phyloP scores from a whole-genome alignment of 306 rosid species.

The Medicago ruthenica region DNA sequence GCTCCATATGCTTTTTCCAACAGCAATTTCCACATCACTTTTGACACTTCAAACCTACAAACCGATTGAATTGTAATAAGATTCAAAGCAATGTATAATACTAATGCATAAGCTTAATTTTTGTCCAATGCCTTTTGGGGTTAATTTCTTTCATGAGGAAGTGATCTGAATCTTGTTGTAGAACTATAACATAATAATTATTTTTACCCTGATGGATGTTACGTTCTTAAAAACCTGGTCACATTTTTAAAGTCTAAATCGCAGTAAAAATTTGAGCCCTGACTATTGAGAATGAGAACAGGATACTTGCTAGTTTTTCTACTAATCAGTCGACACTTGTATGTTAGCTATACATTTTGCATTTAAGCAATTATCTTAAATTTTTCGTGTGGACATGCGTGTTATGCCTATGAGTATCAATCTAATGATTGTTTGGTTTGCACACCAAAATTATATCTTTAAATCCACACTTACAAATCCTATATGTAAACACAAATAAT shows the following conservation, averaged over 20 bases:
- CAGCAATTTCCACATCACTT: conserved; percentile 57
- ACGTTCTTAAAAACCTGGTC: neutral
- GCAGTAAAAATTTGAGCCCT: too few relatives aligned
- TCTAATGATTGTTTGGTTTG: neutral
- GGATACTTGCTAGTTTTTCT: too few relatives aligned
- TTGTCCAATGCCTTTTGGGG: conserved; percentile 8
- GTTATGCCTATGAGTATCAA: too few relatives aligned
- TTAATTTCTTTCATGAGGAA: conserved; percentile 9
- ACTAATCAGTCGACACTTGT: too few relatives aligned
- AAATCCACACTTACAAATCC: neutral
- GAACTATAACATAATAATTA: neutral
- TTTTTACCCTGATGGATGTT: neutral
- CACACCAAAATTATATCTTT: neutral
- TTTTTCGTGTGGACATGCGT: too few relatives aligned
- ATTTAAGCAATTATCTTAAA: too few relatives aligned
- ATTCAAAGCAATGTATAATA: conserved; percentile 27
- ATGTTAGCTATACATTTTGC: too few relatives aligned
- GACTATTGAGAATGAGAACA: too few relatives aligned
- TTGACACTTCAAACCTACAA: conserved; percentile 60
- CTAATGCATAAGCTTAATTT: conserved; percentile 6
- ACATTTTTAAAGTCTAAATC: too few relatives aligned
- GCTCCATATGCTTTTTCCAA: conserved; percentile 51
- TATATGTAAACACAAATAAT: neutral
- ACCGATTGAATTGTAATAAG: conserved; percentile 11
- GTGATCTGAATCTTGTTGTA: neutral